Evolutionary conservation across 2,329 filamentous ascomycete genomes (phyloP).

Genomic region (Aspergillus vadensis): DNA sequence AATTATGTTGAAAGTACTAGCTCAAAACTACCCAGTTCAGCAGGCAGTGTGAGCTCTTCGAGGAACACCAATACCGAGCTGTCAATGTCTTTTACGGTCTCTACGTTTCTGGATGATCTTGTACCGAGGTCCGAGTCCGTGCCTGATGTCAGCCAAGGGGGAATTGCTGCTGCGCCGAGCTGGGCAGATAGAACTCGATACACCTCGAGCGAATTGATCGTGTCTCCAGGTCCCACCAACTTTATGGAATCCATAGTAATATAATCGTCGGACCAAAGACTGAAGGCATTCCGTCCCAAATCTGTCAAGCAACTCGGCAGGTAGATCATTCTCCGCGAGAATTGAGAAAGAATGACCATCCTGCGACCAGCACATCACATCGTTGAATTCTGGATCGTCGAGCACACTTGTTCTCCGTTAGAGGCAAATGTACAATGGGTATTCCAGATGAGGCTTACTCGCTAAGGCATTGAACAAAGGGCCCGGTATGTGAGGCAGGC

Average conservation of each 20-base stretch:
- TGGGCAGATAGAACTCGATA: background rate
- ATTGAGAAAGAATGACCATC: background rate
- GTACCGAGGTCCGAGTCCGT: background rate
- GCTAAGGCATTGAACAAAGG: background rate
- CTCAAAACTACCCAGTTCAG: too few relatives aligned
- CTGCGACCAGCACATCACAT: background rate
- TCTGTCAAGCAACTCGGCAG: background rate
- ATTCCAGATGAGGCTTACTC: background rate
- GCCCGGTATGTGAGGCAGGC: background rate
- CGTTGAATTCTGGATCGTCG: background rate
- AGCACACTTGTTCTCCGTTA: background rate
- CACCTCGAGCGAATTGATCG: background rate
- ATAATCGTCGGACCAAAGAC: background rate
- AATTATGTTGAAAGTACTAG: too few relatives aligned
- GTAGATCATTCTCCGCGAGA: background rate
- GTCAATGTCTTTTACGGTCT: background rate
- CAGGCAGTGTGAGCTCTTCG: too few relatives aligned
- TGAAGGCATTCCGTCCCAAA: background rate
- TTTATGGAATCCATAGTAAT: background rate
- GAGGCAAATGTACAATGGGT: background rate
- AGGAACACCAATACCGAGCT: too few relatives aligned
- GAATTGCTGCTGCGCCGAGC: background rate
- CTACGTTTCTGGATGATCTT: background rate
- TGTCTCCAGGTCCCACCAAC: background rate
- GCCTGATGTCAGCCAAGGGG: background rate